Evolutionary conservation across 129 eudicot genomes (phyloP).

Genomic region (Flaveria trinervia): DNA sequence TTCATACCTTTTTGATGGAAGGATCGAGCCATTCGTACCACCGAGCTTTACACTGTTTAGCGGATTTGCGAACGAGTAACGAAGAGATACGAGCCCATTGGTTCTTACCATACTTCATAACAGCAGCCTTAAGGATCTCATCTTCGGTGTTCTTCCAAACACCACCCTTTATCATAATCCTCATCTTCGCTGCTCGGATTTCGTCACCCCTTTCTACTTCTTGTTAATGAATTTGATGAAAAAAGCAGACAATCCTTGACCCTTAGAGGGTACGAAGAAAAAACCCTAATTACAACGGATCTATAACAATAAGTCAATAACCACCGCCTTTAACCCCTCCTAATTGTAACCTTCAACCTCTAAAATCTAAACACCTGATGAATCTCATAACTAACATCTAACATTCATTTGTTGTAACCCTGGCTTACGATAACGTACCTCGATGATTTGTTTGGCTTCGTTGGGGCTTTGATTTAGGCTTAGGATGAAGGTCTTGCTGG

Average conservation of each 20-base stretch:
- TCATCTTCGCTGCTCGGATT: constrained; percentile 54
- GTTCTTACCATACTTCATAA: constrained; percentile 96
- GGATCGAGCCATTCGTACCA: constrained; percentile 99
- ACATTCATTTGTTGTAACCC: too few species aligned
- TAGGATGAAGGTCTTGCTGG: too few species aligned
- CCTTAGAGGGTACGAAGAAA: too few species aligned
- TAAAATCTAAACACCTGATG: too few species aligned
- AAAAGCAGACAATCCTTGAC: not conserved
- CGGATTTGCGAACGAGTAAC: constrained; percentile 86
- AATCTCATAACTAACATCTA: too few species aligned
- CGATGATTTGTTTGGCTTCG: too few species aligned
- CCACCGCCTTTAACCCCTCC: too few species aligned
- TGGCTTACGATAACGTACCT: too few species aligned
- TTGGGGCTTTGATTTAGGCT: too few species aligned
- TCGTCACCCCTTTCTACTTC: constrained; percentile 9
- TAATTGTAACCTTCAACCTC: too few species aligned
- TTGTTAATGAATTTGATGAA: constrained; percentile 6
- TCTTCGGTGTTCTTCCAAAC: constrained; percentile 99
- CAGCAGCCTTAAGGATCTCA: constrained; percentile 97
- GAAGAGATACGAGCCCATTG: constrained; percentile 99
- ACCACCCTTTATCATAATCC: constrained; percentile 99
- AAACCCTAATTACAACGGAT: too few species aligned
- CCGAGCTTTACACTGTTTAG: constrained; percentile 96
- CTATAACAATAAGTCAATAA: too few species aligned
- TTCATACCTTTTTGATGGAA: constrained; percentile 82